Evolutionary conservation across 1,284 basidiomycete genomes (phyloP), one percentile per base, ranked within the genome.

Genomic region (Ceratobasidium sp.): DNA sequence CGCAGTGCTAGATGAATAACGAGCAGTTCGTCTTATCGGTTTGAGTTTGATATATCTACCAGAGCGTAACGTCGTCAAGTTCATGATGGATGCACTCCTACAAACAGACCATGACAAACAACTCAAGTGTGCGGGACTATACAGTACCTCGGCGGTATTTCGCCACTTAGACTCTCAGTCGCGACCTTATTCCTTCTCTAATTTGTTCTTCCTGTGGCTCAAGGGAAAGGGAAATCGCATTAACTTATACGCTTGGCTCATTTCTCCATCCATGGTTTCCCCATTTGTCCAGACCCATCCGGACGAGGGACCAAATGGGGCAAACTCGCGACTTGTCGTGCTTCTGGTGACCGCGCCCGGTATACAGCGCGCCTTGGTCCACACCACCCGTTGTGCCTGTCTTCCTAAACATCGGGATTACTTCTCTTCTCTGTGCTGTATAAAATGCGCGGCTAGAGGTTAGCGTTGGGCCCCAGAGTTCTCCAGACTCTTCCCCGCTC

Each of bases 401-500:
- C 6, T 58, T 58, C 56, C 17, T 58, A 31, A 58, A 31, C 56
- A 58, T 58, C 56, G 31, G 15, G n/a, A 58, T 58, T 13, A 15
- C 56, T 58, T 47, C 45, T 20, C 35, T 31, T 56, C 56, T 73
- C 35, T 15, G 28, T 33, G 17, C 15, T 26, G 23, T 73, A 73
- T 73, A 73, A 73, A 73, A 73, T 37, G 45, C 31, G 56, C 42
- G 31, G 17, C 39, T 49, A 20, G 35, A n/a, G n/a, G 17, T 39
- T 35, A 51, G 28, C 45, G 13, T 60, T 51, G 11, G n/a, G 17
- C 56, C 42, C 58, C 69, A 73, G 69, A 73, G 69, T 73, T 73
- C 69, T 31, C 69, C 69, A 60, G 58, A 61, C 69, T 73, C 69
- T 63, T 73, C 69, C 58, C 69, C 69, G 23, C 69, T 49, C 42